Evolutionary conservation across 148 eudicot species (phyloP).

Genomic region (Vaccinium corymbosum): DNA sequence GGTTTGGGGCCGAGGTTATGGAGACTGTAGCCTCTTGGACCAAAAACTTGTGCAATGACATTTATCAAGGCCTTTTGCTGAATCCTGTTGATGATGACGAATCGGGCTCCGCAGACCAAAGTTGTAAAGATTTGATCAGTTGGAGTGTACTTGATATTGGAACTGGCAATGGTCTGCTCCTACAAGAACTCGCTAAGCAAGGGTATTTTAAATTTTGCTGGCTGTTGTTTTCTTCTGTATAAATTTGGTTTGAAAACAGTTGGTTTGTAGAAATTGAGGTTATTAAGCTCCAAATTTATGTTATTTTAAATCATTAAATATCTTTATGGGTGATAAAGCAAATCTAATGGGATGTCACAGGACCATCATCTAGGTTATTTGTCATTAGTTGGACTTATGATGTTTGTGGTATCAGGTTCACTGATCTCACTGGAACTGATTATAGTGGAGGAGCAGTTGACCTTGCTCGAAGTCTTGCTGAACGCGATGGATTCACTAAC

Average conservation of each 20-base stretch:
- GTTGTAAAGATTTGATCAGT: conserved; percentile 46
- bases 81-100: conserved; percentile 45
- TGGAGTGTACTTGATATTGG: conserved; percentile 98
- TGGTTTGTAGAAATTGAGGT: background rate
- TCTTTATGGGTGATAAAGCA: background rate
- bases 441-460: conserved; percentile 93
- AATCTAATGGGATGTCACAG: background rate
- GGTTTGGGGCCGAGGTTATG: conserved; percentile 99
- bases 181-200: conserved; percentile 91
- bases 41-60: conserved; percentile 62
- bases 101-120: conserved; percentile 37
- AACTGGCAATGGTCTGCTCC: conserved; percentile 97
- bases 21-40: conserved; percentile 92
- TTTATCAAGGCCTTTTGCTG: conserved; percentile 47
- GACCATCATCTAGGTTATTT: background rate
- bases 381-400: background rate
- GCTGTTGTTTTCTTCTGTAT: background rate
- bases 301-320: background rate
- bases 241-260: background rate
- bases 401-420: conserved; percentile 56
- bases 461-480: conserved; percentile 92
- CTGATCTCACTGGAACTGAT: conserved; percentile 90
- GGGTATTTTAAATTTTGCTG: conserved; percentile 45
- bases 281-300: background rate
- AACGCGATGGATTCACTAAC: conserved; percentile 65